Base-by-base conservation (phyloP, 2,329 filamentous ascomycete species). In the Penicillium sclerotigenum region DNA sequence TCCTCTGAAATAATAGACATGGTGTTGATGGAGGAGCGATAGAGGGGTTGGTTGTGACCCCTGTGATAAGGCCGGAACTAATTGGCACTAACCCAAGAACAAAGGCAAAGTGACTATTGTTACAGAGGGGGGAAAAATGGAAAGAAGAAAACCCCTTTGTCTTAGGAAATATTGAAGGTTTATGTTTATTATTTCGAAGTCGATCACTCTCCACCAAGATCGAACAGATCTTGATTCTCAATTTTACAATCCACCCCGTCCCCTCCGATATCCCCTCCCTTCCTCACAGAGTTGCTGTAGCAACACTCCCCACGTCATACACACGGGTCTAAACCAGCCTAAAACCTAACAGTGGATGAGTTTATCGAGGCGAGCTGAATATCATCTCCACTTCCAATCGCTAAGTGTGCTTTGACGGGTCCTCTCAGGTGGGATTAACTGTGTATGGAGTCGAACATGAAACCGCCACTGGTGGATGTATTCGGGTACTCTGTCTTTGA, bases 1-100 rank as follows among this genome's bases (percentile, higher is more conserved):
- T 73, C 68, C 53, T 72, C 66, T 28, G 68, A 62, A 52, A 74
- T 69, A 57, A 74, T 63, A 47, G 72, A 65, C 74, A 76, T 76
- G 43, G 57, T 70, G 48, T 51, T 51, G 55, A 42, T 51, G 48
- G 28, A 34, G 48, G 20, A 51, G 48, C 48, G 48, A 51, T 51
- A 55, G 53, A 58, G 34, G 29, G 52, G 52, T 42, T 54, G 38
- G 47, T 26, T 37, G 37, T 26, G 53, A 51, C 22, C 29, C 49
- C 40, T 37, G 13, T 52, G 49, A 52, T 52, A 52, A 51, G 48
- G 48, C 37, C 37, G 48, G 28, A n/a, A 51, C 20, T 43, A 45
- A 13, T 51, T 22, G 37, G 20, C 43, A 52, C 49, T 46, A 46
- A 22, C 42, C 42, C 37, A 8, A 36, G 37, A 50, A 54, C 45